Evolutionary conservation across 805 yeast species (phyloP), one percentile per base, ranked within the genome.

Genomic region (Teunomyces tritomae): DNA sequence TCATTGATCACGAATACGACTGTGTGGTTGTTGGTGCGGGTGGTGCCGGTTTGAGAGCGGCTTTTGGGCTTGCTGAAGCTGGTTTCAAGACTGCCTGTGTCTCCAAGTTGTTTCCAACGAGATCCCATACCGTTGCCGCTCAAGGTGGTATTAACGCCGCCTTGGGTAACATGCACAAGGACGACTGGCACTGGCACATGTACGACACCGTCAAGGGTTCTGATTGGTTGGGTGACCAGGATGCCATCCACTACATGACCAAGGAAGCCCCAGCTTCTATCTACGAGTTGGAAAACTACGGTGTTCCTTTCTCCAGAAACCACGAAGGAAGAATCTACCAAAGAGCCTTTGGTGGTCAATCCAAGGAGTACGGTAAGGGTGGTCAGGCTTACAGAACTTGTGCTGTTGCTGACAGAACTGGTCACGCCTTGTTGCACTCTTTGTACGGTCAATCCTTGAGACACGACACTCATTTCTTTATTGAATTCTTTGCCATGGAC

Each of bases 61-160:
- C 99, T 33, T 94, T 92, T 60, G 99, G 99, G 55, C 79, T 92
- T 49, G 96, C 97, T 49, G 91, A 89, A 65, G 96, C 96, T 47
- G 99, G 99, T 39, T 92, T 79, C 78, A 92, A 94, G 71, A 92
- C 97, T 40, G 99, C 99, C 32, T 94, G 99, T 82, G 83, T 92
- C 59, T 85, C 97, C 57, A 92, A 92, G 74, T 82, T 92, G 62
- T 92, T 92, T 80, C 99, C 98, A 48, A 92, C 99, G 28, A 87
- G 99, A 75, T 91, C 97, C 14, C 99, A 92, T 69, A 92, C 99
- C 16, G 99, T 92, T 44, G 98, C 98, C 49, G 99, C 99, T 44
- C 99, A 92, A 74, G 99, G 99, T 74, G 99, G 99, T 77, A 94
- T 92, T 73, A 92, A 92, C 64, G 99, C 98, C 57, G 99, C 99